Evolutionary conservation across 2,329 filamentous ascomycete genomes (phyloP), one percentile per base, ranked within the genome.

Genomic region (Colletotrichum kahawae): DNA sequence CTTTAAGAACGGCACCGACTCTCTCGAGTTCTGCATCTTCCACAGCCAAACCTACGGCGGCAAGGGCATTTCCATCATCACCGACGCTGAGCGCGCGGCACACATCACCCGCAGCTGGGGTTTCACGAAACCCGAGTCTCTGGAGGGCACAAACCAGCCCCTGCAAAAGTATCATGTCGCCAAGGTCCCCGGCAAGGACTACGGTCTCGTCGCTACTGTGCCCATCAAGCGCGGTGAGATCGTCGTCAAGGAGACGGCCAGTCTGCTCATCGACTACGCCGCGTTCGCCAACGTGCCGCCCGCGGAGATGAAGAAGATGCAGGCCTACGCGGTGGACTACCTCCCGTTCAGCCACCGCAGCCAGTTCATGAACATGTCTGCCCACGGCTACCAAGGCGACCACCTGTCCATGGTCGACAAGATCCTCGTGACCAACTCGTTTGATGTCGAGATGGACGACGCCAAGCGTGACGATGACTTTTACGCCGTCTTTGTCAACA

Each of bases 101-200:
- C 78, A 78, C 36, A 71, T 84, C 10, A 80, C 80, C 31, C 76
- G 77, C 12, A 77, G 78, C 16, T 77, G 79, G 10, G 80, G 80
- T 10, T 84, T 85, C 75, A 74, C 76, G 12, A 65, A 80, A 12
- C 78, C 80, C 3, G 77, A 78, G 1, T 70, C 71, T 5, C 72
- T 80, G 43, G 71, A 74, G 7, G 76, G 77, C 34, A 70, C 78
- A 34, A 84, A 84, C 72, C 69, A 76, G 54, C 67, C 73, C 2
- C 48, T 76, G 48, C 68, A 60, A 38, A 81, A 78, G 56, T 85
- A 83, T 78, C 77, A 80, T 59, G 79, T 85, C n/a, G 80, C 81
- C 29, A 80, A 80, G 12, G 80, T 87, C 36, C 82, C 82, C 9
- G 84, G 84, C 34, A 87, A 86, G 75, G 85, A 82, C 51, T 96